Base-by-base conservation (phyloP, 1,139 yeast species). In the Yamadazyma siamensis region DNA sequence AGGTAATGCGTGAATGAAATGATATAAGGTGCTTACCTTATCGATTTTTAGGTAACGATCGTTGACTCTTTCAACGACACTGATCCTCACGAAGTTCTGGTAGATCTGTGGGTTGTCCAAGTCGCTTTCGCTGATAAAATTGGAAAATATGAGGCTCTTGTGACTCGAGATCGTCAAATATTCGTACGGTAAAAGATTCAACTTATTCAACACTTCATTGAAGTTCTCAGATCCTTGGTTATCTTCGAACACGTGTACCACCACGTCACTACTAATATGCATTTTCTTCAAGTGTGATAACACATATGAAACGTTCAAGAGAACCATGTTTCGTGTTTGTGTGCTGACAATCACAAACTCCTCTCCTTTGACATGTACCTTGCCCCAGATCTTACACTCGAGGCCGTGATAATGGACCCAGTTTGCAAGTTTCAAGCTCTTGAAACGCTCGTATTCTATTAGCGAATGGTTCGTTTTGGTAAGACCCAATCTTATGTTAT, bases 71-170 rank as follows among this genome's bases (percentile, higher is more conserved):
- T 34, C 34, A 8, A 42, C 15, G 7, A 32, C 21, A 15, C 33
- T 31, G 13, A 44, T 24, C 15, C 34, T 27, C 5, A 43, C 28
- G 18, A 43, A 43, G 26, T 44, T 44, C 16, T 44, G 48, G 22
- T 44, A 44, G 9, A 44, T 29, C 19, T 43, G 43, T 4, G 48
- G 48, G 29, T 44, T 44, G 28, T 44, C 48, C 23, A 44, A 32
- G 26, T 44, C 48, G 34, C 47, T 41, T 34, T 44, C 48, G 34
- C 47, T 42, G n/a, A 44, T 43, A 9, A 36, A 26, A 25, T 43
- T 44, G 21, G 29, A 38, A 26, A 44, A 44, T 4, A 37, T 28
- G 11, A 38, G 25, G 15, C 43, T 38, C 13, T 34, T 26, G 13
- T 27, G 26, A 11, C 34, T 29, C n/a, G 34, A 17, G 1, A 44